Conservation (phyloP, 768 basidiomycete species). For the Crepidotus variabilis region DNA sequence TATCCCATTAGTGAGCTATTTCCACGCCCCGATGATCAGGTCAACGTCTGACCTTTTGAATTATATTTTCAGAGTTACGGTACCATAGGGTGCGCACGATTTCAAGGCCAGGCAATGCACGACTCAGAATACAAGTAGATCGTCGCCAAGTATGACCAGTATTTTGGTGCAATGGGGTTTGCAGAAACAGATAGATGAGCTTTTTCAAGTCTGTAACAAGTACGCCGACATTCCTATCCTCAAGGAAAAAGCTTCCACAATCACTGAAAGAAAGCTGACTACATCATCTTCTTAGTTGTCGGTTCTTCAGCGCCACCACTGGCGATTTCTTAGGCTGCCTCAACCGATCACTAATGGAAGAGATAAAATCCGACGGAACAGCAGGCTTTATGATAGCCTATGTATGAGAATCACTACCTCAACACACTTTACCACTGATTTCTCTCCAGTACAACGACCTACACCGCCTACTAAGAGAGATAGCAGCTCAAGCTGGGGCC, state of each 20-base stretch:
- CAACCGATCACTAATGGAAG: neutral
- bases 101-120: neutral
- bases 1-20: too few relatives aligned
- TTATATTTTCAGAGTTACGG: slow-evolving; percentile 14
- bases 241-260: too few relatives aligned
- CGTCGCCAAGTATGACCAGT: slow-evolving; percentile 57
- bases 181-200: slow-evolving; percentile 9
- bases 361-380: neutral
- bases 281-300: neutral
- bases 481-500: slow-evolving; percentile 45
- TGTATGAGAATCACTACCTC: neutral
- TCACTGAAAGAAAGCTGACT: neutral
- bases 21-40: too few relatives aligned
- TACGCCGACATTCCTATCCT: too few relatives aligned
- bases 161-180: slow-evolving; percentile 55
- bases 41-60: neutral
- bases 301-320: neutral
- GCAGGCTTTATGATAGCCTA: neutral
- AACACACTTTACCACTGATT: neutral
- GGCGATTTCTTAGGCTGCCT: neutral
- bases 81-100: slow-evolving; percentile 6
- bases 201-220: neutral
- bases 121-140: slow-evolving; percentile 13
- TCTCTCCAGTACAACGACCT: slow-evolving; percentile 46
- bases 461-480: slow-evolving; percentile 39